These are phyloP conservation scores for Boletus speciosus DNA, from an alignment of 768 basidiomycete genomes.

Conservation along the genomic window DNA sequence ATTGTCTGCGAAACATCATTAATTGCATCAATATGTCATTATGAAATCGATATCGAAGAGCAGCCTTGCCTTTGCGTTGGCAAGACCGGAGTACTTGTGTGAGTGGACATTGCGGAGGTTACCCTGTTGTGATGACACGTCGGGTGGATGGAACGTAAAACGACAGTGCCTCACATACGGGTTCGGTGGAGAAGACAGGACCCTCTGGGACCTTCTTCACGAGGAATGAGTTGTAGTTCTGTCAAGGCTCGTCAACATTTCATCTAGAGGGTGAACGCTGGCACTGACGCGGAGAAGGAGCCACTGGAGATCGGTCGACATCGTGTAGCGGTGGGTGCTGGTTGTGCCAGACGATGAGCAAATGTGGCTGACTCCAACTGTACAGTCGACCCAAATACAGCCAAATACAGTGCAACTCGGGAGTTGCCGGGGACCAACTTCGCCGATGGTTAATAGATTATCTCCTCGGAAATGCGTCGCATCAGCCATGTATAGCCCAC, in stretches of 20 bases:
- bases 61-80: conserved; percentile 68
- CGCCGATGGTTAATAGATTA: too few species aligned
- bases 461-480: too few species aligned
- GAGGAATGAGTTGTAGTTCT: conserved; percentile 84
- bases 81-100: conserved; percentile 87
- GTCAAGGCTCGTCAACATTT: conserved; percentile 4
- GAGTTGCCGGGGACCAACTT: too few species aligned
- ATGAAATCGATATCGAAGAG: not conserved
- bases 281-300: conserved; percentile 79
- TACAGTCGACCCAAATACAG: conserved; percentile 30
- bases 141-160: not conserved
- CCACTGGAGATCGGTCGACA: conserved; percentile 93
- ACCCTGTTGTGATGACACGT: conserved; percentile 46
- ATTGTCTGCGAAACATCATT: conserved; percentile 49
- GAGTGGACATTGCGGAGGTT: conserved; percentile 87
- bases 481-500: not conserved
- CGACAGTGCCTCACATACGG: conserved; percentile 44
- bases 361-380: conserved; percentile 32
- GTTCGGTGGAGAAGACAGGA: conserved; percentile 80
- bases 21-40: not conserved
- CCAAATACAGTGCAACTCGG: conserved; percentile 14
- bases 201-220: conserved; percentile 75
- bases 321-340: conserved; percentile 38
- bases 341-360: conserved; percentile 16
- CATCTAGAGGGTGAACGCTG: not conserved